phyloP scores from a whole-genome alignment of 331 rosid species.

The Malus hybrid region DNA sequence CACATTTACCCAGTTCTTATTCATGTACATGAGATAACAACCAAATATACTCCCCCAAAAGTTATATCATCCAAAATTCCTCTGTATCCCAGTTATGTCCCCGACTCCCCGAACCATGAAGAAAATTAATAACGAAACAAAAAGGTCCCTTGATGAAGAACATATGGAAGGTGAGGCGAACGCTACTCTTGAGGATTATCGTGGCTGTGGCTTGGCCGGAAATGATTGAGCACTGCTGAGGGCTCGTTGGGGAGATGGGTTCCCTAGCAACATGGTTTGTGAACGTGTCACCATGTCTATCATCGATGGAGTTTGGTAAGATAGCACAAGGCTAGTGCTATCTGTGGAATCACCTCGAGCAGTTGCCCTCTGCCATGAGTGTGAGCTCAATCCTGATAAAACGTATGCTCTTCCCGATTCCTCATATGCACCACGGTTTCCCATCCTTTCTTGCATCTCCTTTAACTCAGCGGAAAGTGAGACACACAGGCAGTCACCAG shows the following conservation, averaged over 20 bases:
- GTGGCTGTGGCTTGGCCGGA: constrained; percentile 27
- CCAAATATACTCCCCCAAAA: constrained; percentile 43
- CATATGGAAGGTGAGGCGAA: constrained; percentile 19
- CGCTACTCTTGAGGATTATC: constrained; percentile 8
- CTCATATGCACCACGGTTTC: constrained; percentile 59
- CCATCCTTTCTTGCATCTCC: constrained; percentile 95
- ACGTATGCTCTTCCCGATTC: constrained; percentile 88
- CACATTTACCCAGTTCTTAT: constrained; percentile 41
- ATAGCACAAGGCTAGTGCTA: constrained; percentile 54
- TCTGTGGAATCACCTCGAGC: constrained; percentile 85
- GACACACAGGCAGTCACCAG: constrained; percentile 57
- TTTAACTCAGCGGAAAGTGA: constrained; percentile 68
- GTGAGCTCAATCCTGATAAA: constrained; percentile 85
- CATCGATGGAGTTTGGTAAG: constrained; percentile 89
- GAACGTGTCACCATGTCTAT: constrained; percentile 81
- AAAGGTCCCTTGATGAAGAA: constrained; percentile 16
- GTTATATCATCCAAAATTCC: constrained; percentile 35
- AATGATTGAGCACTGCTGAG: constrained; percentile 48
- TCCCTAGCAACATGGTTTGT: constrained; percentile 55
- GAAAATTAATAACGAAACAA: constrained; percentile 9
- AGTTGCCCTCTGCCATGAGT: constrained; percentile 93
- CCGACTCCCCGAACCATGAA: constrained; percentile 30
- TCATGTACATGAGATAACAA: constrained; percentile 45
- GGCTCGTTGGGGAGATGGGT: constrained; percentile 32
- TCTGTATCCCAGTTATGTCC: constrained; percentile 27